Percentiles rank a stretch among this genome's conserved stretches.
phyloP scores from a whole-genome alignment of 306 rosid genomes.

The Myrica gale region DNA sequence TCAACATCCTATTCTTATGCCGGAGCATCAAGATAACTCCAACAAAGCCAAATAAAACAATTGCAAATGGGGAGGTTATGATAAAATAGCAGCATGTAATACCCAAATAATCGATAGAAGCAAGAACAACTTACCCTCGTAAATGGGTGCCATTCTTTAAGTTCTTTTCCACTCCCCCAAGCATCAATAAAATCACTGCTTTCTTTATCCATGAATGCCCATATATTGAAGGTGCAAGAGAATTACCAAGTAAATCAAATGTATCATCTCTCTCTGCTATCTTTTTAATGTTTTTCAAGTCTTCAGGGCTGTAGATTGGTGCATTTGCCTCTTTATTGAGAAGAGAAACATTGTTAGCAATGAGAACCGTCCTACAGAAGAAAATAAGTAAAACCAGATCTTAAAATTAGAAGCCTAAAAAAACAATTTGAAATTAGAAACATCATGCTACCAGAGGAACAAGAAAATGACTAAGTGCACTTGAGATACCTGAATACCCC shows the following conservation, averaged over 20 bases:
- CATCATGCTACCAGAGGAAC: not conserved
- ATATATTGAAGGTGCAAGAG: conserved; percentile 95
- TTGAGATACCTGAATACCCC: conserved; percentile 87
- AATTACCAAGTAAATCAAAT: conserved; percentile 88
- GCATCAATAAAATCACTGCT: conserved; percentile 92
- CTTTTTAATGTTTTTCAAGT: conserved; percentile 70
- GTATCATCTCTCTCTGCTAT: conserved; percentile 85
- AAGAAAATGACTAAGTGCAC: conserved; percentile 12
- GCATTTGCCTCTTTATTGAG: conserved; percentile 99
- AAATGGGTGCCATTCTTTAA: conserved; percentile 93
- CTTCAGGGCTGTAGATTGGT: conserved; percentile 75
- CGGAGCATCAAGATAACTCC: not conserved
- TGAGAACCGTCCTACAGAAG: conserved; percentile 75
- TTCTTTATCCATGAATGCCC: conserved; percentile 98
- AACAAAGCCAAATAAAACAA: conserved; percentile 1
- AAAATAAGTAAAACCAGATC: conserved; percentile 3
- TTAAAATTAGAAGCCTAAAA: too few species aligned
- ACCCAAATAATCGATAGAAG: not conserved
- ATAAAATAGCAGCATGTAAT: not conserved
- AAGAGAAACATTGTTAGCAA: conserved; percentile 84
- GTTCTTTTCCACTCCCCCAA: conserved; percentile 96
- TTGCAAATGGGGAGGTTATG: not conserved
- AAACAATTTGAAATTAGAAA: not conserved
- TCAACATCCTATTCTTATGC: conserved; percentile 7
- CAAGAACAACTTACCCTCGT: conserved; percentile 71